These are phyloP conservation scores for Brasenia schreberi DNA, from an alignment of 164 flowering plant species.

Conservation along the genomic window DNA sequence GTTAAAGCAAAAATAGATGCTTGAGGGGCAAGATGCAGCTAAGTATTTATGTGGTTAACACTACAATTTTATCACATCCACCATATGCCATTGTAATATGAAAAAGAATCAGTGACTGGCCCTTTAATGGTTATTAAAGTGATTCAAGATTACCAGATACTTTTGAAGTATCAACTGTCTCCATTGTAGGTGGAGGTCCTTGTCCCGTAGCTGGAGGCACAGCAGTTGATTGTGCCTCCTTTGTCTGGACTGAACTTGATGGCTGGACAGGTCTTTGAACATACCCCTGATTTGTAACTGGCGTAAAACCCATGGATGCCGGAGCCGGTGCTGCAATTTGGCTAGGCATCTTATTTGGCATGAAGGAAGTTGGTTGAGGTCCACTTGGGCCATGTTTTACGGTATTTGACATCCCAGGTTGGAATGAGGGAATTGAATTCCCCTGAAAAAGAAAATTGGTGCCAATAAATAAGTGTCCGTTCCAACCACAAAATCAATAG, in stretches of 20 bases:
- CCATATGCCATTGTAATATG: too few species aligned
- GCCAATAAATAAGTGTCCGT: neutral
- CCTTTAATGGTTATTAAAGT: neutral
- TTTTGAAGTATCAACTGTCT: conserved; percentile 84
- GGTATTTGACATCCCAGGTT: conserved; percentile 28
- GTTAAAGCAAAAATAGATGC: neutral
- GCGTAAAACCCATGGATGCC: conserved; percentile 46
- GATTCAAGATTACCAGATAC: conserved; percentile 55
- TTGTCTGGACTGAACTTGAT: conserved; percentile 43
- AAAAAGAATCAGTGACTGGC: too few species aligned
- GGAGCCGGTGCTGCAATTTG: conserved; percentile 45
- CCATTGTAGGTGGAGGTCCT: conserved; percentile 86
- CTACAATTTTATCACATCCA: neutral
- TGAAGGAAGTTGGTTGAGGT: conserved; percentile 25
- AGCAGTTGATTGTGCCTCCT: conserved; percentile 27
- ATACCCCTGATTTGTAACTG: conserved; percentile 31
- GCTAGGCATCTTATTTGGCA: conserved; percentile 33
- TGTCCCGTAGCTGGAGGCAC: conserved; percentile 24
- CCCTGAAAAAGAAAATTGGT: conserved; percentile 22
- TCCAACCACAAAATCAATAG: too few species aligned
- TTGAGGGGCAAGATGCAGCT: neutral
- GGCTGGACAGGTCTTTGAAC: conserved; percentile 60
- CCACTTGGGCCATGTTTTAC: conserved; percentile 29
- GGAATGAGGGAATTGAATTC: conserved; percentile 29
- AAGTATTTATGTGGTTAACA: neutral